Evolutionary conservation across 495 filamentous ascomycete genomes (phyloP), one percentile per base, ranked within the genome.

Genomic region (Jackrogersella minutella): DNA sequence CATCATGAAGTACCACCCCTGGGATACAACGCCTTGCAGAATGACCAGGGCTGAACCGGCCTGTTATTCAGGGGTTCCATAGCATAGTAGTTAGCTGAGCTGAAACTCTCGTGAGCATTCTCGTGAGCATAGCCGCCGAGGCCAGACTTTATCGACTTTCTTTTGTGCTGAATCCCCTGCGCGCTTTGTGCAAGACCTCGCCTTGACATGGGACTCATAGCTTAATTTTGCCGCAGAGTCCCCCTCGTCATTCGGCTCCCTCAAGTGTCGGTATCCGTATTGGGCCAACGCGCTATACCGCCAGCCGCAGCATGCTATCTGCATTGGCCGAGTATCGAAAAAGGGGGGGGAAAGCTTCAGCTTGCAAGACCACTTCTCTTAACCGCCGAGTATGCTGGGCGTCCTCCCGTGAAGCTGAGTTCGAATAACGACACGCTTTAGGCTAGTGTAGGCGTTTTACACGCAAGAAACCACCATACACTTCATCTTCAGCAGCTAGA

Each of bases 251-350:
- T 21, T 24, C 4, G 28, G 14, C 14, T 14, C 28, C 28, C 21
- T 28, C 11, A 55, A 55, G 34, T 22, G 22, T 55, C 51, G 51
- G 22, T 40, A 55, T 22, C 51, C 51, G 34, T 41, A 40, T 41
- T 28, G 8, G 36, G 34, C 24, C 13, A 39, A 24, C n/a, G 22
- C 21, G 13, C 13, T 9, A 9, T 40, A 6, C n/a, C 16, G 19
- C 34, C 26, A 10, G 26, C 34, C 31, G 34, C 22, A 26, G 31
- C 5, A 37, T 22, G 9, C 19, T n/a, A n/a, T n/a, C n/a, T n/a
- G n/a, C n/a, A n/a, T n/a, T n/a, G n/a, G n/a, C n/a, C 17, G 7
- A 17, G 7, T 19, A 34, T 2, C 11, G 13, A 26, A 26, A n/a
- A 26, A 3, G 5, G 22, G 26, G 9, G 5, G 22, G 26, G 9